These are phyloP conservation scores for Meyerozyma athensensis DNA, from an alignment of 1,139 yeast genomes.

Conservation along the genomic window DNA sequence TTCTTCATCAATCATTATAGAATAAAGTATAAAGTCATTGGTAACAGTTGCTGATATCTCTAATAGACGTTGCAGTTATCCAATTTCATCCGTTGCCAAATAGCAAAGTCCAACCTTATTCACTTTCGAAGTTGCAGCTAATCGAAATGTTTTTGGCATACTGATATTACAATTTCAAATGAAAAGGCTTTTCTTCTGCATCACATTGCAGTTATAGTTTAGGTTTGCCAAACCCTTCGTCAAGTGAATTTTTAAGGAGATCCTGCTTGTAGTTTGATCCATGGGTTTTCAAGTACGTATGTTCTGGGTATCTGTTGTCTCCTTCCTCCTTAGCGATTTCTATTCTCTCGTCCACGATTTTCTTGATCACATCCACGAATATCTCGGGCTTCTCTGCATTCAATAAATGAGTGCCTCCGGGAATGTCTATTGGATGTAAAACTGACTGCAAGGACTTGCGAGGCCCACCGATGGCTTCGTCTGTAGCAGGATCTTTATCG, in stretches of 20 bases:
- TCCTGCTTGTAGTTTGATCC: neutral
- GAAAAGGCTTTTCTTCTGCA: too few relatives aligned
- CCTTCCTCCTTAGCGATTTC: neutral
- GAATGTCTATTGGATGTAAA: conserved; percentile 31
- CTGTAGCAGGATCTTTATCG: conserved; percentile 8
- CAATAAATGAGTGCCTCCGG: conserved; percentile 50
- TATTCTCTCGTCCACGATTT: conserved; percentile 3
- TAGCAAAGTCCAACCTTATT: too few relatives aligned
- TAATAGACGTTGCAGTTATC: too few relatives aligned
- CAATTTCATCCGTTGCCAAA: too few relatives aligned
- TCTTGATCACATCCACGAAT: conserved; percentile 16
- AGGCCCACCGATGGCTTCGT: conserved; percentile 11
- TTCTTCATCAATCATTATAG: too few relatives aligned
- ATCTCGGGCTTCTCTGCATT: conserved; percentile 50
- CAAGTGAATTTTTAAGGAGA: neutral
- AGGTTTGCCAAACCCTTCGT: neutral
- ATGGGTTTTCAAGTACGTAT: neutral
- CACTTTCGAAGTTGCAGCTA: too few relatives aligned
- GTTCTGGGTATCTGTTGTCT: neutral
- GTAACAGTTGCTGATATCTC: too few relatives aligned
- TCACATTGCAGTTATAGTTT: too few relatives aligned
- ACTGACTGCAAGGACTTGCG: conserved; percentile 20
- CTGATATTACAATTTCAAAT: too few relatives aligned
- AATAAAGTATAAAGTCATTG: too few relatives aligned
- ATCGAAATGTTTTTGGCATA: too few relatives aligned